Conservation (phyloP, 495 filamentous ascomycete species). For the Penicillium riverlandense region DNA sequence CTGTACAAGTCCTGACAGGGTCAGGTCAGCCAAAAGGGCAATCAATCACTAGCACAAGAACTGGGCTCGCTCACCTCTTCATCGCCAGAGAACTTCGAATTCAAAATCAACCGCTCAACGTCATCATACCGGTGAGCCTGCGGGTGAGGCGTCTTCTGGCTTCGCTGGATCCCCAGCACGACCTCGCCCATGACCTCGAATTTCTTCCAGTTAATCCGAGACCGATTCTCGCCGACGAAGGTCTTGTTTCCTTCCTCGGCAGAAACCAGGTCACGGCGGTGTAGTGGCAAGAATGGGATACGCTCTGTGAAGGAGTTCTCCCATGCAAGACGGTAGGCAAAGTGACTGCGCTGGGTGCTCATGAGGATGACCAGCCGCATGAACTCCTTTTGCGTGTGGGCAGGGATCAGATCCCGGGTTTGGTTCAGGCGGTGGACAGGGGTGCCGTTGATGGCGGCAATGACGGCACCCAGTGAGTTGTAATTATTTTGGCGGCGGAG, state of each 20-base stretch:
- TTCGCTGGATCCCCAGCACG: constrained; percentile 80
- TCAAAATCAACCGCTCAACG: constrained; percentile 64
- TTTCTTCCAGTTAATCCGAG: constrained; percentile 94
- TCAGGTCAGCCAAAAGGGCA: too few species aligned
- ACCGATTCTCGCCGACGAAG: constrained; percentile 65
- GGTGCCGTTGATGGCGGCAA: constrained; percentile 86
- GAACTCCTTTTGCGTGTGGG: constrained; percentile 67
- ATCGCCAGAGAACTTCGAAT: constrained; percentile 47
- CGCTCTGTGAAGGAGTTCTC: constrained; percentile 84
- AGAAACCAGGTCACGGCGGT: constrained; percentile 78
- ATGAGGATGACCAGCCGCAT: constrained; percentile 87
- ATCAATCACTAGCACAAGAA: too few species aligned
- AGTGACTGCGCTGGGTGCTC: constrained; percentile 84
- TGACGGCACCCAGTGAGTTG: constrained; percentile 84
- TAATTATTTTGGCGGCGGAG: constrained; percentile 93
- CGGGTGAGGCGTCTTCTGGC: constrained; percentile 77
- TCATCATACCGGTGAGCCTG: constrained; percentile 59
- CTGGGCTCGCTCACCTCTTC: constrained; percentile 35
- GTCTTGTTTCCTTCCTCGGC: constrained; percentile 91
- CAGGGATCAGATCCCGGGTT: constrained; percentile 70
- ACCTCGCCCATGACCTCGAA: constrained; percentile 95
- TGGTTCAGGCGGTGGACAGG: constrained; percentile 79
- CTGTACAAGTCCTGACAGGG: constrained; percentile 33
- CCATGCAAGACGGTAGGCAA: constrained; percentile 92
- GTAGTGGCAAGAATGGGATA: constrained; percentile 92